phyloP scores from a whole-genome alignment of 108 stramenopile genomes.

The Pseudonitzschia pungens region DNA sequence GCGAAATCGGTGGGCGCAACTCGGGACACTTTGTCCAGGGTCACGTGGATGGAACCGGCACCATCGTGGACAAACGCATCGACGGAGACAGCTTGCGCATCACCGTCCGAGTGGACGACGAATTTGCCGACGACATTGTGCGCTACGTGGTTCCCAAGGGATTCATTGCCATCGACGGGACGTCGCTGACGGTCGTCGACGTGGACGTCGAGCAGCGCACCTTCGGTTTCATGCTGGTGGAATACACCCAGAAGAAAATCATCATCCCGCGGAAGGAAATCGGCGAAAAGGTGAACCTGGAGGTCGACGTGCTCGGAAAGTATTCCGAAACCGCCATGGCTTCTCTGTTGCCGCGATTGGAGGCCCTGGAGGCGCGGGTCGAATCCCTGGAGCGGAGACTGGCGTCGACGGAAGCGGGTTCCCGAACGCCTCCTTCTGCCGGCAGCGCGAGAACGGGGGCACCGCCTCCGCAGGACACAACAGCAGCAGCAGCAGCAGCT shows the following conservation, averaged over 20 bases:
- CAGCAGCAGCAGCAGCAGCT: too few relatives aligned
- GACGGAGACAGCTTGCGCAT: slow-evolving; percentile 92
- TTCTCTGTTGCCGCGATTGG: slow-evolving; percentile 74
- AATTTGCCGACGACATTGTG: slow-evolving; percentile 45
- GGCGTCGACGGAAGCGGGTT: neutral
- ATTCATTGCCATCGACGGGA: slow-evolving; percentile 97
- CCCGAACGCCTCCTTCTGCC: neutral
- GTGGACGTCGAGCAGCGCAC: slow-evolving; percentile 56
- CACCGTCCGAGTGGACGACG: slow-evolving; percentile 62
- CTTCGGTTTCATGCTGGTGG: slow-evolving; percentile 99
- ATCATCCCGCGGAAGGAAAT: slow-evolving; percentile 75
- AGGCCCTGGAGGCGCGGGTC: slow-evolving; percentile 78
- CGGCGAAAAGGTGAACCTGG: slow-evolving; percentile 87
- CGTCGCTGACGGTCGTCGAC: slow-evolving; percentile 92
- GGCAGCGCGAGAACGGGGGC: neutral
- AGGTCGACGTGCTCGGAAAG: slow-evolving; percentile 97
- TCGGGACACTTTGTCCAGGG: slow-evolving; percentile 98
- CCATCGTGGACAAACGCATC: slow-evolving; percentile 67
- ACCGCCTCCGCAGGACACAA: neutral
- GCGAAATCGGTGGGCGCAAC: slow-evolving; percentile 91
- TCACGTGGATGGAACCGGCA: slow-evolving; percentile 93
- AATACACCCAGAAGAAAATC: slow-evolving; percentile 96
- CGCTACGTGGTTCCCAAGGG: slow-evolving; percentile 98
- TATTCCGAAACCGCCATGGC: slow-evolving; percentile 83
- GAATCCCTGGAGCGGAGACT: slow-evolving; percentile 58